Evolutionary conservation across 345 rosid species (phyloP).

Genomic region (Citrus sp.): DNA sequence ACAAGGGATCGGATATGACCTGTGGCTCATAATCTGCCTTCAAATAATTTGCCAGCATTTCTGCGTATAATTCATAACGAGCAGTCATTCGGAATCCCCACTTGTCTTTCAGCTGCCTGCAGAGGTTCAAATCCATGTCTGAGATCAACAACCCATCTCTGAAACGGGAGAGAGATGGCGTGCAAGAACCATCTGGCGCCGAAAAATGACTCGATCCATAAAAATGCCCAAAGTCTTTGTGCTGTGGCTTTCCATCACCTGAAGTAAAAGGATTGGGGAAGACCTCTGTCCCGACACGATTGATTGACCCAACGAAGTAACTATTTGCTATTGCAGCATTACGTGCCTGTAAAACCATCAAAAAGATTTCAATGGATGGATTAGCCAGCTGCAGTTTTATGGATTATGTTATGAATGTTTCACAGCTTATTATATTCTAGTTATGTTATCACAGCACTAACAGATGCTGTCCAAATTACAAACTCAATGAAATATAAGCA

Average conservation of each 20-base stretch:
- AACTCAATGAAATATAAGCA: background rate
- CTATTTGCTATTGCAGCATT: constrained; percentile 96
- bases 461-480: background rate
- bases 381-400: background rate
- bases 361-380: background rate
- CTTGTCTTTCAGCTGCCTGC: constrained; percentile 87
- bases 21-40: constrained; percentile 77
- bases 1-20: constrained; percentile 69
- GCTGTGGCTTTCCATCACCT: constrained; percentile 87
- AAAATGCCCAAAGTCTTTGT: constrained; percentile 85
- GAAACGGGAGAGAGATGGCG: constrained; percentile 72
- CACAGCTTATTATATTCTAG: background rate
- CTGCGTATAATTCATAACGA: constrained; percentile 68
- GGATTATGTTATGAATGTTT: background rate
- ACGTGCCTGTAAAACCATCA: constrained; percentile 55
- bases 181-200: constrained; percentile 93
- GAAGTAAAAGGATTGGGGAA: constrained; percentile 93
- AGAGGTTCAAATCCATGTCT: constrained; percentile 91
- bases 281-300: constrained; percentile 91
- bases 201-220: constrained; percentile 93
- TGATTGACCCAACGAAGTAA: constrained; percentile 93
- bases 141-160: constrained; percentile 80
- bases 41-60: constrained; percentile 49
- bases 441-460: background rate
- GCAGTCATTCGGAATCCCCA: constrained; percentile 96